These are phyloP conservation scores for Sphaerulina populicola DNA, from an alignment of 2,329 filamentous ascomycete genomes.

Conservation along the genomic window DNA sequence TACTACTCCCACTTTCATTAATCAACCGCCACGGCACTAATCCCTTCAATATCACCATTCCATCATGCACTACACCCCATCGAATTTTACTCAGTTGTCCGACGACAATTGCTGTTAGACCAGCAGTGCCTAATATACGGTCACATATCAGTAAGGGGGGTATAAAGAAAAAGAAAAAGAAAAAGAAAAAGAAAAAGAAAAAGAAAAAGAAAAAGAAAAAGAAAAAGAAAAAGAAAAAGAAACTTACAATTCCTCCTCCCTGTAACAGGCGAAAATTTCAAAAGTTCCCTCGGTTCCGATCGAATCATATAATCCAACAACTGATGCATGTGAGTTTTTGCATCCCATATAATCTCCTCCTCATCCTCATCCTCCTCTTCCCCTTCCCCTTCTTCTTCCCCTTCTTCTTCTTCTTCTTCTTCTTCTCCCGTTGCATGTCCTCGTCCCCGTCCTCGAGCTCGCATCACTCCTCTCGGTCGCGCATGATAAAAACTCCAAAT, in stretches of 20 bases:
- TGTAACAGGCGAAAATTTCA: conserved; percentile 21
- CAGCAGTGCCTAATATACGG: conserved; percentile 39
- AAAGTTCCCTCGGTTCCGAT: conserved; percentile 34
- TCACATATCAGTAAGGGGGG: no score
- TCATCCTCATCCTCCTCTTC: neutral
- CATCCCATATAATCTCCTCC: conserved; percentile 42
- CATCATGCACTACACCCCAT: conserved; percentile 56
- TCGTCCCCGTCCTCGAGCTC: no score
- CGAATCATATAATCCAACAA: conserved; percentile 38
- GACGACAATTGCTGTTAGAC: conserved; percentile 49
- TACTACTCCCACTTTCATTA: conserved; percentile 13
- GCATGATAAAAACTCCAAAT: conserved; percentile 52
- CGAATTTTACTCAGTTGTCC: conserved; percentile 49
- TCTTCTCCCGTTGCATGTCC: no score
- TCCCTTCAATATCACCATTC: conserved; percentile 48
- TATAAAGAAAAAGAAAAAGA: no score
- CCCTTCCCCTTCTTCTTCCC: no score
- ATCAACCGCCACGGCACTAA: conserved; percentile 36
- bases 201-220: no score
- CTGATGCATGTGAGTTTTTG: conserved; percentile 41
- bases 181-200: no score
- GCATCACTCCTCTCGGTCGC: conserved; percentile 2
- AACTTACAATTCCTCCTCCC: conserved; percentile 40
- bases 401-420: no score
- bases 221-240: no score